Evolutionary conservation across 2,329 filamentous ascomycete species (phyloP), one percentile per base, ranked within the genome.

Genomic region (Cladosporium sp.): DNA sequence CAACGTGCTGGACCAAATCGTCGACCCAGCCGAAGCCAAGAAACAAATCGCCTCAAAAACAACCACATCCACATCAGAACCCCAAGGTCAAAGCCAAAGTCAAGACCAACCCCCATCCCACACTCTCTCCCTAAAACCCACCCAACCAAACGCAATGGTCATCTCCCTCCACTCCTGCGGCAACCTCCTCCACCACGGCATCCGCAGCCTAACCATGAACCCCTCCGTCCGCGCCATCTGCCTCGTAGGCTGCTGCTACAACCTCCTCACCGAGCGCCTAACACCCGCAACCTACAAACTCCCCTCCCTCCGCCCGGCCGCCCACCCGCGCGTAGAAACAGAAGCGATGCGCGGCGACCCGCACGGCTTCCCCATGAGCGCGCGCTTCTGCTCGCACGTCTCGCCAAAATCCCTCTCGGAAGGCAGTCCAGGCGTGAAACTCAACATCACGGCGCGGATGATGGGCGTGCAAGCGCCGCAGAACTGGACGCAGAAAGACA

Each of bases 181-280:
- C 28, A 97, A 99, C 66, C 85, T 99, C n/a, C 89, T 95, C 0
- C 94, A 99, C 73, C 92, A 95, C 70, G 94, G 90, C 9, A 87
- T 99, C 59, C 87, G 90, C 14, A 95, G 93, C 0, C 82, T 99
- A 19, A 76, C 92, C 1, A 76, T 95, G 59, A 97, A 97, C 70
- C 88, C 89, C 0, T 84, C 86, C 4, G 92, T 97, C 58, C 85
- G 86, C 34, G 91, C 92, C n/a, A 88, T 97, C 20, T 93, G 93
- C 59, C 92, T 99, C 71, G 91, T 99, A 61, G 94, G 94, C 49
- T 99, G 94, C 78, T 99, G 94, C 80, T 97, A 99, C 80, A 99
- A 99, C 68, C 84, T 97, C 5, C 78, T 97, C 66, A 97, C 93
- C 0, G 94, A 97, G 75, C 86, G 90, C 59, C 83, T 97, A 12